Evolutionary conservation across 192 early-diverging fungal species (phyloP).

Genomic region (Podila epicladia): DNA sequence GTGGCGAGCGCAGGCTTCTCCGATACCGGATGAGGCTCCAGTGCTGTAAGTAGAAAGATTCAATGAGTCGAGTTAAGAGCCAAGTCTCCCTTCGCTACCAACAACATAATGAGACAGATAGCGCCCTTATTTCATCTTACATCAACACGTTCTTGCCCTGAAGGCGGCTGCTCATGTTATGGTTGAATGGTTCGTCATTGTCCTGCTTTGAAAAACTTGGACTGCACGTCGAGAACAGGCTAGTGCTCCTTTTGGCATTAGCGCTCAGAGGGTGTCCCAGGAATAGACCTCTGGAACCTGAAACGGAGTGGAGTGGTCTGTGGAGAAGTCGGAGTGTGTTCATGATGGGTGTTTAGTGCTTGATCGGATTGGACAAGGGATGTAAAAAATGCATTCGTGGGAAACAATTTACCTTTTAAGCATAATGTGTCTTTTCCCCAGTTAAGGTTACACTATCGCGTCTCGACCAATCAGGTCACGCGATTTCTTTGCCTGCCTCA

Average conservation of each 20-base stretch:
- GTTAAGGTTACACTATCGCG: no score
- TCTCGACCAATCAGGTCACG: no score
- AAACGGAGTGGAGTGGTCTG: not conserved
- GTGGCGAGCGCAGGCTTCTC: conserved; percentile 72
- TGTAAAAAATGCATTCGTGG: not conserved
- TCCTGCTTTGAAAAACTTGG: no score
- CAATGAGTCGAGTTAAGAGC: not conserved
- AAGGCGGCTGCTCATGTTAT: conserved; percentile 30
- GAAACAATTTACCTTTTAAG: not conserved
- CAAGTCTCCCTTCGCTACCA: no score
- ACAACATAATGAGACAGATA: not conserved
- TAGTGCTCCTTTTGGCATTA: not conserved
- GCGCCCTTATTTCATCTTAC: not conserved
- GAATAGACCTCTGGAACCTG: not conserved
- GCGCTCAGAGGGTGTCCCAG: no score
- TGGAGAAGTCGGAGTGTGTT: not conserved
- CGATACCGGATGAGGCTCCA: conserved; percentile 79
- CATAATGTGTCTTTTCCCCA: no score
- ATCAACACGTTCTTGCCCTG: conserved; percentile 48
- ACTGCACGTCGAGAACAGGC: not conserved
- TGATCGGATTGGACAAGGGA: not conserved
- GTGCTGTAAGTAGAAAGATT: conserved; percentile 46
- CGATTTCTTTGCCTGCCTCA: no score
- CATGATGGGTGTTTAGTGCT: not conserved
- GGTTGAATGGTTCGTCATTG: not conserved